Evolutionary conservation across 345 rosid species (phyloP).

Genomic region (Erodium maritimum): DNA sequence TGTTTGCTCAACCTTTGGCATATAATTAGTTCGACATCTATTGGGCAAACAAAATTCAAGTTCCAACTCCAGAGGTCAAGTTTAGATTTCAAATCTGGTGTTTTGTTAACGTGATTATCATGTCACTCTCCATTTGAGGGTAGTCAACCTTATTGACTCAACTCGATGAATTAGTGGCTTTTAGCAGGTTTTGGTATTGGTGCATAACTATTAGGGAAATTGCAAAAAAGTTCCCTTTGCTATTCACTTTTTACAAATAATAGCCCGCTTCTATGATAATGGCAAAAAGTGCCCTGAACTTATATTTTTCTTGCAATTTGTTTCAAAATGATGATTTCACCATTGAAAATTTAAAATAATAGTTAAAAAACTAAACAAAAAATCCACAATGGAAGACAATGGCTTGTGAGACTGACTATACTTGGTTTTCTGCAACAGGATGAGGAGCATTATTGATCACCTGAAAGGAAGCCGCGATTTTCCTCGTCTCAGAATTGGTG

Average conservation of each 20-base stretch:
- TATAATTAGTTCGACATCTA: background rate
- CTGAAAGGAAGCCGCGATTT: constrained; percentile 88
- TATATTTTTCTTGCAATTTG: too few relatives aligned
- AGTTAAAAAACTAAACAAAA: too few relatives aligned
- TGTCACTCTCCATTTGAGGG: background rate
- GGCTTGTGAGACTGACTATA: background rate
- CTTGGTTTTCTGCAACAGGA: constrained; percentile 29
- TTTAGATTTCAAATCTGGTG: background rate
- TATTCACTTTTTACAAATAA: too few relatives aligned
- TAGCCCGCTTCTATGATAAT: too few relatives aligned
- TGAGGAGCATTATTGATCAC: constrained; percentile 75
- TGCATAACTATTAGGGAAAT: background rate
- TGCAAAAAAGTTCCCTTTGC: too few relatives aligned
- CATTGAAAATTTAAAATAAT: too few relatives aligned
- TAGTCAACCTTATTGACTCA: background rate
- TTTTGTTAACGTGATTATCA: background rate
- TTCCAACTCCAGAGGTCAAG: background rate
- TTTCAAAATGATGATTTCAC: too few relatives aligned
- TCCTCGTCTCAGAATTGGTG: constrained; percentile 92
- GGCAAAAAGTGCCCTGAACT: too few relatives aligned
- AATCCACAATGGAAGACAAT: background rate
- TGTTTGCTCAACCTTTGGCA: background rate
- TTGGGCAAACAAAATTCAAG: background rate
- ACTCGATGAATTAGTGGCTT: background rate
- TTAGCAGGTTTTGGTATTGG: background rate